A percentile compares a stretch with the other conserved stretches of the same genome.
phyloP scores from a whole-genome alignment of 2,329 filamentous ascomycete species.

The Xylaria sp. region DNA sequence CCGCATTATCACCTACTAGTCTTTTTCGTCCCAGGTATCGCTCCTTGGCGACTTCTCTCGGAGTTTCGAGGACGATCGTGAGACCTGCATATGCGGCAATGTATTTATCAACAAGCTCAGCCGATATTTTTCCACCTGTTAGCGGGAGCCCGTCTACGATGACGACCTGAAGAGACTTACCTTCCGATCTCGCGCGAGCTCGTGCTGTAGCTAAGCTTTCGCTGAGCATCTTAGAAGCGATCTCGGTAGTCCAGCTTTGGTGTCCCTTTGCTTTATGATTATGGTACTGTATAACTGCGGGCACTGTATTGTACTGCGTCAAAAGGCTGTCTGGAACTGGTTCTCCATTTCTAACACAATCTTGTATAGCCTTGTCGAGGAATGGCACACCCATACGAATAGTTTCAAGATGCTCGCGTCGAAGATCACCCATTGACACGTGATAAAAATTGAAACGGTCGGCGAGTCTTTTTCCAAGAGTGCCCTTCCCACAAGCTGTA shows the following conservation, averaged over 20 bases:
- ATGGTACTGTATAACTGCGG: constrained; percentile 6
- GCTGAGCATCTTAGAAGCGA: constrained; percentile 16
- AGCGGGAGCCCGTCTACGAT: constrained; percentile 28
- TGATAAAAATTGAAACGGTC: constrained; percentile 30
- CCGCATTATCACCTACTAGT: neutral
- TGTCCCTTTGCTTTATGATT: neutral
- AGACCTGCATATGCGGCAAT: neutral
- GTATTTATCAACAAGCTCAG: neutral
- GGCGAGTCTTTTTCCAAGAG: constrained; percentile 28
- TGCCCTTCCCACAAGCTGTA: constrained; percentile 29
- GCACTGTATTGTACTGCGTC: neutral
- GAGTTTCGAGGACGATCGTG: constrained; percentile 23
- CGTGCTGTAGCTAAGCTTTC: neutral
- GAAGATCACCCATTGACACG: constrained; percentile 27
- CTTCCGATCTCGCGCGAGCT: no score
- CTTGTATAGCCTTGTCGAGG: neutral
- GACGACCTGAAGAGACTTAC: constrained; percentile 9
- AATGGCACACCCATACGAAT: neutral
- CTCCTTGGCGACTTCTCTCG: constrained; percentile 9
- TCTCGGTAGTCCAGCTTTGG: neutral
- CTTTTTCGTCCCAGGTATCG: constrained; percentile 12
- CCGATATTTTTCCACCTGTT: neutral
- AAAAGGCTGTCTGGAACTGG: neutral
- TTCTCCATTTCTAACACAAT: neutral
- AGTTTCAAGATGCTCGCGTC: neutral